Conservation (phyloP, 164 flowering plant genomes). For the Vitis riparia region DNA sequence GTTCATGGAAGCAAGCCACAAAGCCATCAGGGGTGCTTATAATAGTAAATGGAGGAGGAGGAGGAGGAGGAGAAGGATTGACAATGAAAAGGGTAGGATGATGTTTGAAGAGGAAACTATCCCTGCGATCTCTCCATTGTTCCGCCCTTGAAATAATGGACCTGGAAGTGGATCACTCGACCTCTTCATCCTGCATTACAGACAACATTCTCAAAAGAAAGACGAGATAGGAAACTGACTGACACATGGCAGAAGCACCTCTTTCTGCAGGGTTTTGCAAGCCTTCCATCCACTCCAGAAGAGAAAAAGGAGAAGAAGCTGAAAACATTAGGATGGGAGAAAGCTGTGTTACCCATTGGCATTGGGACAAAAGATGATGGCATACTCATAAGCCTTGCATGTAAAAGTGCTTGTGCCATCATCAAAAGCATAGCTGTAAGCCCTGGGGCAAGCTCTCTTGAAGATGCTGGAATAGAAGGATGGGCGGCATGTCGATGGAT, state of each 20-base stretch:
- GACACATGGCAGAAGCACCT: not conserved
- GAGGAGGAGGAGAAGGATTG: conserved; percentile 11
- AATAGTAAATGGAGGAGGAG: not conserved
- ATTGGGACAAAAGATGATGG: conserved; percentile 71
- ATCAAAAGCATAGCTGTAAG: conserved; percentile 84
- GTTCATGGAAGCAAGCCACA: not conserved
- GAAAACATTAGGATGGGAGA: not conserved
- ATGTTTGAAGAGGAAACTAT: conserved; percentile 22
- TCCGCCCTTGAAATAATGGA: conserved; percentile 10
- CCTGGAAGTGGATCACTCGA: conserved; percentile 7
- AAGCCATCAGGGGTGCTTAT: not conserved
- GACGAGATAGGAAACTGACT: not conserved
- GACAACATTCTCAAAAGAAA: not conserved
- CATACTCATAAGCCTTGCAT: conserved; percentile 71
- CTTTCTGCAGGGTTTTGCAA: not conserved
- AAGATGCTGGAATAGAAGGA: conserved; percentile 67
- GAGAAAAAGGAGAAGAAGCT: not conserved
- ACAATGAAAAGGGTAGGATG: conserved; percentile 12
- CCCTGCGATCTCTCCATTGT: conserved; percentile 19
- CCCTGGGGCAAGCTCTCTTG: conserved; percentile 80
- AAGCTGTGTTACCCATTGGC: conserved; percentile 28
- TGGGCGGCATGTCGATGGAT: conserved; percentile 69
- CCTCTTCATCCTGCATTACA: conserved; percentile 21
- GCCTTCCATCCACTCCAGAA: no score
- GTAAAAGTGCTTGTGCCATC: conserved; percentile 86